These are phyloP conservation scores for Marchantia polymorpha DNA, from an alignment of 225 moss, liverwort and hornwort species.

Conservation along the genomic window DNA sequence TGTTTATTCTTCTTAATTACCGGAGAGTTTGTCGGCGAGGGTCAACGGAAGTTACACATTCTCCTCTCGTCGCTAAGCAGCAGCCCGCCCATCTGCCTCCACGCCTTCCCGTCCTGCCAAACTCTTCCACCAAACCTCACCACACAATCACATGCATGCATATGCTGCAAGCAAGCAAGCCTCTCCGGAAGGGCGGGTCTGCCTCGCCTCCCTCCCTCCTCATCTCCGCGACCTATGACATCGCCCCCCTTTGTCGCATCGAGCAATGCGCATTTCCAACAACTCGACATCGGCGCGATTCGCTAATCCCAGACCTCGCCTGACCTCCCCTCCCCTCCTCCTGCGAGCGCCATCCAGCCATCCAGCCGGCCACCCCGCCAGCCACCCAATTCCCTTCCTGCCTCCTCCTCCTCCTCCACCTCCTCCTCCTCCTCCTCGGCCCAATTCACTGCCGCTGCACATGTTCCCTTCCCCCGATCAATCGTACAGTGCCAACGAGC, in stretches of 20 bases:
- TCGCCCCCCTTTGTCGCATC: neutral
- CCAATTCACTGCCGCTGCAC: neutral
- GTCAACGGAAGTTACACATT: neutral
- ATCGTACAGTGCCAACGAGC: neutral
- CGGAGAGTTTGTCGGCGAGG: neutral
- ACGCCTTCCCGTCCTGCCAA: neutral
- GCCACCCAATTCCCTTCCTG: neutral
- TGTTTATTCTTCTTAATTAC: neutral
- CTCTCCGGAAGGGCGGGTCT: too few species aligned
- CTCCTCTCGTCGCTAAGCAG: neutral
- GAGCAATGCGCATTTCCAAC: neutral
- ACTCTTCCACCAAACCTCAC: neutral
- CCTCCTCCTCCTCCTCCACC: neutral
- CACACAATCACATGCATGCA: slow-evolving; percentile 2
- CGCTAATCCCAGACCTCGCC: neutral
- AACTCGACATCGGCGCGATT: neutral
- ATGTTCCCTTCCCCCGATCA: neutral
- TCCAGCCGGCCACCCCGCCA: neutral
- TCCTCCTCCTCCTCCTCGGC: neutral
- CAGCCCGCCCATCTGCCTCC: neutral
- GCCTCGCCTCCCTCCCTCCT: neutral
- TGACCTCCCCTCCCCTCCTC: too few species aligned
- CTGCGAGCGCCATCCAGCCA: neutral
- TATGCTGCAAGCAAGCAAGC: too few species aligned
- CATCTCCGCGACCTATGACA: neutral